Conservation (phyloP, 129 eudicot species). For the Centaurea solstitialis region DNA sequence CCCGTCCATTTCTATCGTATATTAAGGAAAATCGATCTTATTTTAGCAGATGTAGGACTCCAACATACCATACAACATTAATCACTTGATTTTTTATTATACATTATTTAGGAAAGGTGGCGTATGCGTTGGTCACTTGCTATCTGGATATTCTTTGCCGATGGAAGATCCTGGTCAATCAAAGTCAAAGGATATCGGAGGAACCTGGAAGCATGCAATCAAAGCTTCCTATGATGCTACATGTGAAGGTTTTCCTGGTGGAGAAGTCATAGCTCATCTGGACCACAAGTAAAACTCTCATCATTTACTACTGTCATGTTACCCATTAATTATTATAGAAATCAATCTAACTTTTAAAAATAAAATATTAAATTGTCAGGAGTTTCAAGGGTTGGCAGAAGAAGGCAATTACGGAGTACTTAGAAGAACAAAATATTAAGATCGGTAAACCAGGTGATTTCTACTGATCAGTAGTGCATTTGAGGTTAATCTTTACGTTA, state of each 20-base stretch:
- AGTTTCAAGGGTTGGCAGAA: slow-evolving; percentile 98
- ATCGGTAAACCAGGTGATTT: slow-evolving; percentile 85
- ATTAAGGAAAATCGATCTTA: neutral
- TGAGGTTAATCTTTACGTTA: neutral
- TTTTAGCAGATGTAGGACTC: neutral
- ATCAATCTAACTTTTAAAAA: neutral
- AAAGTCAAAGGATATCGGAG: slow-evolving; percentile 50
- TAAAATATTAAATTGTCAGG: slow-evolving; percentile 45
- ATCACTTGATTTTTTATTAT: neutral
- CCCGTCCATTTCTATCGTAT: neutral
- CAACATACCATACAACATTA: neutral
- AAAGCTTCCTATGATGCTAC: slow-evolving; percentile 82
- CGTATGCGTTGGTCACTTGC: slow-evolving; percentile 73
- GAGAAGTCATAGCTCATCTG: slow-evolving; percentile 82
- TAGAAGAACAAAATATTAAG: slow-evolving; percentile 54
- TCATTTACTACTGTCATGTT: slow-evolving; percentile 9
- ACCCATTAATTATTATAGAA: neutral
- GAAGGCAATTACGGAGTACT: slow-evolving; percentile 67
- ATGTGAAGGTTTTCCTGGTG: slow-evolving; percentile 79
- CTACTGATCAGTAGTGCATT: slow-evolving; percentile 19
- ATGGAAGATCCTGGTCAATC: slow-evolving; percentile 85
- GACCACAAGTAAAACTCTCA: slow-evolving; percentile 71
- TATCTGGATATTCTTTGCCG: slow-evolving; percentile 86
- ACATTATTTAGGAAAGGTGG: slow-evolving; percentile 50
- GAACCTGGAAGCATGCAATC: slow-evolving; percentile 84